Evolutionary conservation across 805 yeast genomes (phyloP).

Genomic region (Lachancea fermentati): DNA sequence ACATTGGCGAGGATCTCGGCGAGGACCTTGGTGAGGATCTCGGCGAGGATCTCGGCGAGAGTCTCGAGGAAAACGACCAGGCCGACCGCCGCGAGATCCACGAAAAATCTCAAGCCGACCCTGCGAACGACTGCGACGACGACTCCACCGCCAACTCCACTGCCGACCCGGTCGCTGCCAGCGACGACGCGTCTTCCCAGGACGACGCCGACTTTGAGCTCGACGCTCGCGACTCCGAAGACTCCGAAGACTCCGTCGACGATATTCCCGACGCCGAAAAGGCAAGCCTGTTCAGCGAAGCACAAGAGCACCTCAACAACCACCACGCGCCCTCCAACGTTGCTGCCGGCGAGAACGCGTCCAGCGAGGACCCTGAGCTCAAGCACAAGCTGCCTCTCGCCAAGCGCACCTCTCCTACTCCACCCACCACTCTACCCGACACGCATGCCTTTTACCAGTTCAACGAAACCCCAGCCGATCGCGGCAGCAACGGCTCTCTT

Average conservation of each 20-base stretch:
- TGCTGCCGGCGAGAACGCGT: constrained; percentile 29
- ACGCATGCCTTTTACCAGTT: constrained; percentile 48
- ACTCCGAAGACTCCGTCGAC: constrained; percentile 25
- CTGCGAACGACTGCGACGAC: no score
- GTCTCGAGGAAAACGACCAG: constrained; percentile 27
- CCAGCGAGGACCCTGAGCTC: constrained; percentile 30
- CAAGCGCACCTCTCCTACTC: constrained; percentile 12
- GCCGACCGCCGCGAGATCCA: constrained; percentile 5
- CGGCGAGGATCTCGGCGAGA: constrained; percentile 32
- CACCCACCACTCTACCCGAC: constrained; percentile 40
- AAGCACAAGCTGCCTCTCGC: constrained; percentile 23
- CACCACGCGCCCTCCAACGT: constrained; percentile 14
- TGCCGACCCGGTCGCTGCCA: constrained; percentile 37
- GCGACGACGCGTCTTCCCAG: background rate
- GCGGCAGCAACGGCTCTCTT: constrained; percentile 54
- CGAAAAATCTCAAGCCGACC: no score
- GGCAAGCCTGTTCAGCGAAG: constrained; percentile 20
- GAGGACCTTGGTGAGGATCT: constrained; percentile 33
- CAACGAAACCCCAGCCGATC: constrained; percentile 53
- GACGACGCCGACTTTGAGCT: constrained; percentile 10
- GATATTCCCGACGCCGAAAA: constrained; percentile 31
- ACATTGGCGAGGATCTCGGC: constrained; percentile 25
- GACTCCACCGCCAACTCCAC: background rate
- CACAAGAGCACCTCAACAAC: constrained; percentile 14
- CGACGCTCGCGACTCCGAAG: constrained; percentile 6